Conservation (phyloP, 805 yeast species). For the Ogataea nonfermentans region DNA sequence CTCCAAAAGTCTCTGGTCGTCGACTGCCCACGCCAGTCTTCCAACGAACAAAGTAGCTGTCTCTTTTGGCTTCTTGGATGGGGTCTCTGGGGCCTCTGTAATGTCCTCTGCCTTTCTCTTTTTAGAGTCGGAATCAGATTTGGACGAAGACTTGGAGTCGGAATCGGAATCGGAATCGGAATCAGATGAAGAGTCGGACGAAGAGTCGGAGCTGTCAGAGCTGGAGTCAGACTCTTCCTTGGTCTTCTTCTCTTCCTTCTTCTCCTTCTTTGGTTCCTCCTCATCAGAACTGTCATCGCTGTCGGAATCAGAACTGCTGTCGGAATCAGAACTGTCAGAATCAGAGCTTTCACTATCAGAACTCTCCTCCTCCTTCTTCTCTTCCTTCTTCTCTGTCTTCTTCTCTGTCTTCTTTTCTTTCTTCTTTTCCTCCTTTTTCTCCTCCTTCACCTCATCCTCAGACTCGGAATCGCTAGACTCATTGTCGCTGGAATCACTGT, state of each 20-base stretch:
- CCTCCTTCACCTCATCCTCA: conserved; percentile 25
- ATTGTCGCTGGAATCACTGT: conserved; percentile 11
- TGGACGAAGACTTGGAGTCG: conserved; percentile 27
- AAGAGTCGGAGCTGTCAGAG: conserved; percentile 16
- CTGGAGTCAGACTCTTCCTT: conserved; percentile 7
- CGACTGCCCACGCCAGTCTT: conserved; percentile 95
- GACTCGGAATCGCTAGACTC: conserved; percentile 12
- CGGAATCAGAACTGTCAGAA: conserved; percentile 22
- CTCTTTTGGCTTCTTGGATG: conserved; percentile 58
- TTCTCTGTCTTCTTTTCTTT: conserved; percentile 2
- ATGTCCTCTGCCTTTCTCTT: conserved; percentile 42
- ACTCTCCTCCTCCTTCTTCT: conserved; percentile 20
- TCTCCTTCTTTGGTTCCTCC: conserved; percentile 22
- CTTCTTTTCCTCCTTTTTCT: conserved; percentile 23
- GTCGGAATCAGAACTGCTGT: conserved; percentile 14
- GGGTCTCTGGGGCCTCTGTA: conserved; percentile 38
- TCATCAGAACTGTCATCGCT: conserved; percentile 6
- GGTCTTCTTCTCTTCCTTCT: conserved; percentile 22
- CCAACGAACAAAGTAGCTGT: conserved; percentile 94
- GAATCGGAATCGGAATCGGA: conserved; percentile 31
- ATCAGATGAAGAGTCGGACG: conserved; percentile 30
- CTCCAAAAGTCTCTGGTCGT: conserved; percentile 86
- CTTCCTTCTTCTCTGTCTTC: conserved; percentile 18
- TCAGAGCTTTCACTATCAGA: conserved; percentile 5
- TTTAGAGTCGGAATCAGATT: conserved; percentile 26